Base-by-base conservation (phyloP, 2,329 filamentous ascomycete species). In the Colletotrichum ledebouriae region DNA sequence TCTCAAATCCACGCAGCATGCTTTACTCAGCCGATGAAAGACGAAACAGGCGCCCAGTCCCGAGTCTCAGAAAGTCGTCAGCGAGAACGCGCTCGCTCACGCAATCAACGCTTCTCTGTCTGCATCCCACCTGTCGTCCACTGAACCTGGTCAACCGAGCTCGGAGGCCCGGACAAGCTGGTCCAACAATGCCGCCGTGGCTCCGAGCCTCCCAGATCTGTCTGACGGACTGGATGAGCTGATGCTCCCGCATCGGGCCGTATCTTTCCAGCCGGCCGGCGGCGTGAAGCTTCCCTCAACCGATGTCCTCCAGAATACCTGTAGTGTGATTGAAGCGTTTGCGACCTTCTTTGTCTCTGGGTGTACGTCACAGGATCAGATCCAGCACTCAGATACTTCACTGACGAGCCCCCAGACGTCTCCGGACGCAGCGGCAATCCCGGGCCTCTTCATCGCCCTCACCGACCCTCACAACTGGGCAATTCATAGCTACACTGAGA, bases 161-260 rank as follows among this genome's bases (percentile, higher is more conserved):
- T 10, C 13, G 12, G 44, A 59, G 10, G 33, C 57, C 3, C 20
- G 44, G 34, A 9, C 34, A 3, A 41, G 41, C 2, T 61, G 22
- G 59, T 53, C 47, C 7, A 25, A 61, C n/a, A 22, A 53, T 11
- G 59, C 59, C 34, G 47, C n/a, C n/a, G 29, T 53, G 6, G 39
- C 47, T n/a, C 25, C 22, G 25, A 44, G 12, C 6, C 59, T 61
- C 1, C 37, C 34, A 10, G 39, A 11, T 15, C 49, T 53, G 6
- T 42, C 59, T 1, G 22, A 29, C n/a, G 47, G 53, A 39, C 34
- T 61, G 2, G 46, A 60, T 11, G 47, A 53, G 1, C 47, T 53
- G 6, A 53, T 61, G 58, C 20, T 53, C 15, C 37, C 22, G 2
- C 44, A 22, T 11, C 59, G 47, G 15, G 47, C 47, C 25, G 34